Evolutionary conservation across 441 rosid genomes (phyloP).

Genomic region (Croton laevigatus): DNA sequence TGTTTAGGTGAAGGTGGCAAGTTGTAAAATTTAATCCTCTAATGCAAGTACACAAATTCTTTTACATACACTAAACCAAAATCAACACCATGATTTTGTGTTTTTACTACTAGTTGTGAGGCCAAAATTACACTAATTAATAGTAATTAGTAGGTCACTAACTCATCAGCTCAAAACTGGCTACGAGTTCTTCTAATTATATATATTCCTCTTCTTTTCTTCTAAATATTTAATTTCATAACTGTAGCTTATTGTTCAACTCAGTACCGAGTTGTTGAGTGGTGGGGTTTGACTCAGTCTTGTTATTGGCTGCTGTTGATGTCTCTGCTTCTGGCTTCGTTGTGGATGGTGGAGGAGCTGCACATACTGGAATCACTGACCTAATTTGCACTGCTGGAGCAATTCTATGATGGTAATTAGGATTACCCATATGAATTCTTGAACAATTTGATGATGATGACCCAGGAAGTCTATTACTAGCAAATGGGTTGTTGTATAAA

Average conservation of each 20-base stretch:
- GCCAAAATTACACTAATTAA: slow-evolving; percentile 12
- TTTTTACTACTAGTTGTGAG: neutral
- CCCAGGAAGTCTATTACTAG: slow-evolving; percentile 23
- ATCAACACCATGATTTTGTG: slow-evolving; percentile 5
- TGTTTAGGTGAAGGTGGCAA: slow-evolving; percentile 7
- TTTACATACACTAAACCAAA: slow-evolving; percentile 16
- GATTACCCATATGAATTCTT: slow-evolving; percentile 21
- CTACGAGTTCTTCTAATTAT: slow-evolving; percentile 1
- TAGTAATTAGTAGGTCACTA: neutral
- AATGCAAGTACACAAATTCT: slow-evolving; percentile 8
- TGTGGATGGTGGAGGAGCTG: slow-evolving; percentile 46
- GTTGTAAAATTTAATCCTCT: slow-evolving; percentile 1
- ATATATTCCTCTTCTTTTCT: neutral
- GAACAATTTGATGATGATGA: slow-evolving; percentile 19
- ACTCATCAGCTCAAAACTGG: slow-evolving; percentile 14
- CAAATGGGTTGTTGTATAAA: slow-evolving; percentile 29
- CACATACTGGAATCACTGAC: slow-evolving; percentile 72
- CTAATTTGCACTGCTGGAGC: slow-evolving; percentile 83
- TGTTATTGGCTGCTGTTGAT: slow-evolving; percentile 21
- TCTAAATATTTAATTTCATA: slow-evolving; percentile 16
- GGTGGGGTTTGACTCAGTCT: slow-evolving; percentile 20
- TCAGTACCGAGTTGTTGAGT: slow-evolving; percentile 24
- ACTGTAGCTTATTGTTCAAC: slow-evolving; percentile 38
- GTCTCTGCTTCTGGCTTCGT: slow-evolving; percentile 16
- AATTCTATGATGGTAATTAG: slow-evolving; percentile 30